phyloP scores from a whole-genome alignment of 208 protist genomes.

The Tetramitus jugosus region DNA sequence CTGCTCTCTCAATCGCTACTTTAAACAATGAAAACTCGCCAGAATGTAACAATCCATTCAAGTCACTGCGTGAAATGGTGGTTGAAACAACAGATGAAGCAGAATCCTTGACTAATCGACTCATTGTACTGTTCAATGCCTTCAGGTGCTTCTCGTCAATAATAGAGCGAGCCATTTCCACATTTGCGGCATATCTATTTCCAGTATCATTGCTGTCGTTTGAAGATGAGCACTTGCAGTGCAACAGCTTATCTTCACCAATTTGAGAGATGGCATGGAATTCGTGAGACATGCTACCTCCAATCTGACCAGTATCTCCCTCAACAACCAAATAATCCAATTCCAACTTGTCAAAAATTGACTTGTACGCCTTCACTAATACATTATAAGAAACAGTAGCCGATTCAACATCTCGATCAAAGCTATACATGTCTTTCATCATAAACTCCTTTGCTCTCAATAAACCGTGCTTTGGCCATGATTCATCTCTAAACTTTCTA shows the following conservation, averaged over 20 bases:
- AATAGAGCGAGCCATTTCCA: conserved; percentile 26
- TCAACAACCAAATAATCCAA: conserved; percentile 3
- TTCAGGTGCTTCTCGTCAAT: too few species aligned
- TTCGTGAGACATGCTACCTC: conserved; percentile 23
- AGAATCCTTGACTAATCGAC: too few species aligned
- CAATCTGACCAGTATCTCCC: conserved; percentile 24
- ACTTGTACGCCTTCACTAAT: not conserved
- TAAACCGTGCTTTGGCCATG: conserved; percentile 17
- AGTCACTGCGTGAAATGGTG: too few species aligned
- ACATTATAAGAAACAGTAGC: not conserved
- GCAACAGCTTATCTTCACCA: conserved; percentile 21
- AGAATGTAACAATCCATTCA: too few species aligned
- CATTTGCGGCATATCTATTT: conserved; percentile 10
- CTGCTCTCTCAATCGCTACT: too few species aligned
- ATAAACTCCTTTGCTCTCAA: conserved; percentile 23
- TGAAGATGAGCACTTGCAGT: conserved; percentile 1
- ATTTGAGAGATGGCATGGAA: conserved; percentile 12
- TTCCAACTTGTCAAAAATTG: not conserved
- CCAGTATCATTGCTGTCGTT: too few species aligned
- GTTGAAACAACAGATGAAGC: too few species aligned
- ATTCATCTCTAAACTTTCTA: conserved; percentile 22
- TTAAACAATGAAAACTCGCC: too few species aligned
- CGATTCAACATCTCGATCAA: not conserved
- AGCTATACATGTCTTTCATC: conserved; percentile 25
- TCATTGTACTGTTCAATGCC: too few species aligned